A percentile compares a stretch with the other conserved stretches of the same genome.
These are phyloP conservation scores for Helotiales sp. DNA, from an alignment of 2,329 filamentous ascomycete species.

Conservation along the genomic window DNA sequence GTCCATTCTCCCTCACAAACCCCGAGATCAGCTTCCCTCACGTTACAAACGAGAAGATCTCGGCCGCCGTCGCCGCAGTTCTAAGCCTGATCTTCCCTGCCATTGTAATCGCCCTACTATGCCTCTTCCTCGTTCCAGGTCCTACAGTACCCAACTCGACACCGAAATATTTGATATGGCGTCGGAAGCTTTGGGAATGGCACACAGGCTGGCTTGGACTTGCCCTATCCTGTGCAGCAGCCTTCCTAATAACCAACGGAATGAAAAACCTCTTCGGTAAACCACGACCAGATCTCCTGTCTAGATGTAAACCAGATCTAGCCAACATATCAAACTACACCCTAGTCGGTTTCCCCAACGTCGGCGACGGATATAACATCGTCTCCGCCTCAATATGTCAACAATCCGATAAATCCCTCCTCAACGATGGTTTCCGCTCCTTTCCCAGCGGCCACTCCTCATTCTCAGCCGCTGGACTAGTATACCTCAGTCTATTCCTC, in stretches of 20 bases:
- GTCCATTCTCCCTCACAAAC: slow-evolving; percentile 72
- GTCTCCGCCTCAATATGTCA: slow-evolving; percentile 78
- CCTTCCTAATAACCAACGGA: slow-evolving; percentile 80
- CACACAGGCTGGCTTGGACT: slow-evolving; percentile 85
- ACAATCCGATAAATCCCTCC: slow-evolving; percentile 57
- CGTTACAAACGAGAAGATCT: slow-evolving; percentile 69
- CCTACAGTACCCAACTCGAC: slow-evolving; percentile 63
- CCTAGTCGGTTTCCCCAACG: slow-evolving; percentile 59
- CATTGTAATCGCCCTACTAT: slow-evolving; percentile 66
- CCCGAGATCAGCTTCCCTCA: slow-evolving; percentile 77
- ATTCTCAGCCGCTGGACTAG: slow-evolving; percentile 74
- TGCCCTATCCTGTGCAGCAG: slow-evolving; percentile 66
- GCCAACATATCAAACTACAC: slow-evolving; percentile 57
- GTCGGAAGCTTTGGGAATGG: slow-evolving; percentile 86
- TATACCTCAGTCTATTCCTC: slow-evolving; percentile 85
- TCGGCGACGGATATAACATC: slow-evolving; percentile 59
- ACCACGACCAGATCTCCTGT: slow-evolving; percentile 63
- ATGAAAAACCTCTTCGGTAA: slow-evolving; percentile 76
- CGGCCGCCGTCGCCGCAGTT: slow-evolving; percentile 63
- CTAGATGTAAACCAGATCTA: slow-evolving; percentile 75
- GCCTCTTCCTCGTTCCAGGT: slow-evolving; percentile 71
- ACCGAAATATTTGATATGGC: slow-evolving; percentile 67
- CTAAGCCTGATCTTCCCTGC: slow-evolving; percentile 65
- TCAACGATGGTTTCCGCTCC: slow-evolving; percentile 81
- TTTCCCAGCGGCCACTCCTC: slow-evolving; percentile 80